These are phyloP conservation scores for Lachancea dasiensis DNA, from an alignment of 805 yeast genomes.

Conservation along the genomic window DNA sequence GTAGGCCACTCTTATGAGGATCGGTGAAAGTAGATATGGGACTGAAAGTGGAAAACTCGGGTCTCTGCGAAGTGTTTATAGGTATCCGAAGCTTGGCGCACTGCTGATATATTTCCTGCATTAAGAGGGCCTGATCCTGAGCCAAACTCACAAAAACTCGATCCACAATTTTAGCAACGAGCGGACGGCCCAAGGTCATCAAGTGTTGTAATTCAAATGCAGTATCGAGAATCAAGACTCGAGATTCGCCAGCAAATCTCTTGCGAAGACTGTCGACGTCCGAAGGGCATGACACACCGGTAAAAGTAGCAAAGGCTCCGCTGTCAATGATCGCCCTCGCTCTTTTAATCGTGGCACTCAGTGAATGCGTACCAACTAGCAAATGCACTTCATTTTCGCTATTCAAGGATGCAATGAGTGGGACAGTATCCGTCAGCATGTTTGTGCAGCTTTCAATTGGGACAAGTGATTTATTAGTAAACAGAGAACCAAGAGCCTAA, in stretches of 20 bases:
- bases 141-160: constrained; percentile 60
- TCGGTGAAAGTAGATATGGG: constrained; percentile 63
- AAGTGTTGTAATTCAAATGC: constrained; percentile 41
- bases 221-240: constrained; percentile 30
- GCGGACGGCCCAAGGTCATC: constrained; percentile 50
- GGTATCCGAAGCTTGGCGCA: constrained; percentile 72
- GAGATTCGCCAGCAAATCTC: constrained; percentile 23
- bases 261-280: constrained; percentile 17
- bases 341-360: constrained; percentile 37
- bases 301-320: constrained; percentile 53
- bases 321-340: constrained; percentile 42
- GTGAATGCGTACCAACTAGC: constrained; percentile 44
- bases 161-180: constrained; percentile 64
- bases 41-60: constrained; percentile 69
- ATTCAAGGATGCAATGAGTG: constrained; percentile 39
- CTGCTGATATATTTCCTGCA: constrained; percentile 38
- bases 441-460: no score
- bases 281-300: constrained; percentile 29
- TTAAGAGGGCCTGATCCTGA: constrained; percentile 26
- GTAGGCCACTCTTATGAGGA: constrained; percentile 55
- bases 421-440: constrained; percentile 10
- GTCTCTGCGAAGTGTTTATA: constrained; percentile 68
- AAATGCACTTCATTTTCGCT: constrained; percentile 50
- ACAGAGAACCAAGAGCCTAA: no score
- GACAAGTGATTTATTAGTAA: no score